Evolutionary conservation across 192 early-diverging fungal genomes (phyloP), one percentile per base, ranked within the genome.

Genomic region (Rhizoclosmatium globosum): DNA sequence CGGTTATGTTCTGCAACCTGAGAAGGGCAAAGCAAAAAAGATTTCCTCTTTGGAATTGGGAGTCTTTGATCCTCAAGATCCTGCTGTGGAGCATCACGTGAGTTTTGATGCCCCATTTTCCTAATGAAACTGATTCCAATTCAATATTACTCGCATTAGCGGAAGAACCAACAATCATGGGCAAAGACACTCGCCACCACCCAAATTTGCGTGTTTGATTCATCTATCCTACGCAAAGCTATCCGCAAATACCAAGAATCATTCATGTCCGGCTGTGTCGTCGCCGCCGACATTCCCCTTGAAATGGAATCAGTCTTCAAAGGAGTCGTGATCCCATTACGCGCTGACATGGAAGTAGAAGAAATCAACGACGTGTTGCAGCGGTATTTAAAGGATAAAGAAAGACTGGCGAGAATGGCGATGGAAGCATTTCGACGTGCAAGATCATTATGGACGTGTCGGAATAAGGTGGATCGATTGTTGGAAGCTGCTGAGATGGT

Each of bases 131-230:
- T 31, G 31, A 31, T 31, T 0, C 31, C 0, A 31, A n/a, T n/a
- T n/a, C n/a, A n/a, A n/a, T n/a, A n/a, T n/a, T n/a, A 31, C 31
- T 31, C 31, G 31, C 61, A 2, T 3, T 7, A 74, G 72, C n/a
- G 58, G 2, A 45, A 44, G 6, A 74, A 74, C 44, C 72, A 74
- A 44, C n/a, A 45, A 21, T 56, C n/a, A 2, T 74, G 72, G 72
- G 19, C 72, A 9, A 45, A 60, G 6, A 59, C 39, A n/a, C 72
- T 74, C 19, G 72, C 72, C 38, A 64, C 72, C 15, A 74, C 72
- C 3, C 72, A 74, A 47, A 74, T 74, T 44, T 74, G 72, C 72
- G 59, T 74, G 21, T 74, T 74, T 56, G 72, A 74, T 56, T 62
- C 58, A 23, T 74, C 72, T 19, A 11, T 74, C 59, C 41, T 74